phyloP scores from a whole-genome alignment of 352 stramenopile genomes.

The Plasmopara viticola region DNA sequence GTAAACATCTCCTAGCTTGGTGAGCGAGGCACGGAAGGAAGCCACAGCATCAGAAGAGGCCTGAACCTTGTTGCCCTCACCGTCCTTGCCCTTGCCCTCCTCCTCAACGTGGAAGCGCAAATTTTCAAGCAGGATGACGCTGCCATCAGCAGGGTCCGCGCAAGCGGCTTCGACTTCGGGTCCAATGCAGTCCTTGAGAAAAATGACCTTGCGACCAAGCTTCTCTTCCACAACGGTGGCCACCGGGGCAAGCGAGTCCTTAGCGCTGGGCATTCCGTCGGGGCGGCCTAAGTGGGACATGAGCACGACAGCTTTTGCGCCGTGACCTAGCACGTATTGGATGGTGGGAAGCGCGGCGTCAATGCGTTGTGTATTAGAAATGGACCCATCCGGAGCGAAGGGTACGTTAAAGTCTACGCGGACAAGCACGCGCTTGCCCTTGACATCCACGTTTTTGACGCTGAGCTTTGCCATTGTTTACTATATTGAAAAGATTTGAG shows the following conservation, averaged over 20 bases:
- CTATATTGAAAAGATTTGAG: too few species aligned
- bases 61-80: conserved; percentile 76
- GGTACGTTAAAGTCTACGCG: conserved; percentile 99
- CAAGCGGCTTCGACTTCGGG: conserved; percentile 78
- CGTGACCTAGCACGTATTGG: conserved; percentile 95
- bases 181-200: conserved; percentile 95
- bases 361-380: conserved; percentile 99
- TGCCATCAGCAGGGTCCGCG: conserved; percentile 54
- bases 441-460: conserved; percentile 91
- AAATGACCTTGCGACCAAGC: conserved; percentile 88
- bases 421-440: conserved; percentile 97
- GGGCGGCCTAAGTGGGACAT: conserved; percentile 98
- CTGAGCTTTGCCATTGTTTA: conserved; percentile 73
- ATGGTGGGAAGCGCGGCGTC: conserved; percentile 94
- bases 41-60: conserved; percentile 91
- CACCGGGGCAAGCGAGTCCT: conserved; percentile 95
- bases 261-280: conserved; percentile 90
- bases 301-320: conserved; percentile 96
- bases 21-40: conserved; percentile 89
- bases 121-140: conserved; percentile 98
- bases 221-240: conserved; percentile 89
- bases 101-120: conserved; percentile 98
- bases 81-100: conserved; percentile 86
- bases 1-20: conserved; percentile 93
- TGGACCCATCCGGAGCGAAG: conserved; percentile 89